Evolutionary conservation across 2,329 filamentous ascomycete genomes (phyloP), one percentile per base, ranked within the genome.

Genomic region (Pestalotiopsis sp.): DNA sequence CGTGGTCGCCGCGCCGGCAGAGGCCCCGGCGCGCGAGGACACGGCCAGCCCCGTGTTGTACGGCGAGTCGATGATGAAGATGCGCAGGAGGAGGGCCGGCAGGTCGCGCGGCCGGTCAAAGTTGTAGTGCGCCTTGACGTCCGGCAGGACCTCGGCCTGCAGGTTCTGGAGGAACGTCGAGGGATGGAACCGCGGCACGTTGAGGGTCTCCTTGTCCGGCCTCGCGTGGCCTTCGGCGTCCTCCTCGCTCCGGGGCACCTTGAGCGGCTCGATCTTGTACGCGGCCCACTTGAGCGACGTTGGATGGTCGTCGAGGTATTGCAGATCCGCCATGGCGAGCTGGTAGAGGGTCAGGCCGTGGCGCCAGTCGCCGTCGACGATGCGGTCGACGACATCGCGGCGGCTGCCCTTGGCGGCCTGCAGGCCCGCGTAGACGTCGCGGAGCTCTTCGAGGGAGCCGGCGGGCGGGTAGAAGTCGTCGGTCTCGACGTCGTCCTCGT

Each of bases 81-180:
- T 90, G 64, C 93, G 90, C n/a, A 97, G 81, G 31, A 96, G 84
- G 1, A 93, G 86, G 3, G 96, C 82, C 0, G 92, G 89, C n/a
- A 92, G 83, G 1, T 86, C 84, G 66, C 87, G 85, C 66, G 92
- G 91, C n/a, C 91, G 88, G 72, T 92, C 90, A 69, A 96, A 88
- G 73, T 93, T 91, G 78, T 93, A 96, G 79, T 97, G 93, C 4
- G 92, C 92, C 79, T 96, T 97, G 73, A 95, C 88, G 69, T 96
- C 87, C 1, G 93, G 92, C 1, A 93, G 84, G 20, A 94, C 87
- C 75, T 95, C 91, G 55, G 85, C 84, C 72, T 95, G 92, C 2
- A 97, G 87, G 72, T 91, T 92, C 71, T 89, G 88, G 49, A 97
- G 83, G 78, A 97, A 97, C 0, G 91, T 93, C 4, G 92, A 89